phyloP scores from a whole-genome alignment of 1,139 yeast species.

The Debaryomyces udenii region DNA sequence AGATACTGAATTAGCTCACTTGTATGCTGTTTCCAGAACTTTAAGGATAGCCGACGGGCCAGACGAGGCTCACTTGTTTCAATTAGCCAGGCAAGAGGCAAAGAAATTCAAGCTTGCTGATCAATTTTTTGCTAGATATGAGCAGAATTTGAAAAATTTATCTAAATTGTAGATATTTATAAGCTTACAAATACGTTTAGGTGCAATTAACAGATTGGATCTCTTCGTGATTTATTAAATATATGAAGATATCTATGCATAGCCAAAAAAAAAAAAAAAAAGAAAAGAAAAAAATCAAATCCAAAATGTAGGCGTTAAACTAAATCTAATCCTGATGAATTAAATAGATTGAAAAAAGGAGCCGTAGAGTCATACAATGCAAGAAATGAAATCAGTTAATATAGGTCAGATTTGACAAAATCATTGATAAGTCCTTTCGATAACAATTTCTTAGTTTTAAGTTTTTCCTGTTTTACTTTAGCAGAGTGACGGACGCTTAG shows the following conservation, averaged over 20 bases:
- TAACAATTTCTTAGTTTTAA: constrained; percentile 51
- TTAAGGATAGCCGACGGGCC: constrained; percentile 77
- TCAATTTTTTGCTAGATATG: constrained; percentile 33
- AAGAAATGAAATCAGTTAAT: constrained; percentile 28
- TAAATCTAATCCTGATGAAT: constrained; percentile 6
- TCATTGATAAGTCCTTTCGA: constrained; percentile 61
- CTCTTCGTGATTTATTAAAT: constrained; percentile 5
- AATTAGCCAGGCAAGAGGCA: constrained; percentile 54
- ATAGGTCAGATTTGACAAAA: constrained; percentile 56
- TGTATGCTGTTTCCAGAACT: constrained; percentile 61
- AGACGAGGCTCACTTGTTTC: constrained; percentile 70
- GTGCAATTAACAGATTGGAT: background rate
- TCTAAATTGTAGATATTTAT: constrained; percentile 28
- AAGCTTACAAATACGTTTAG: background rate
- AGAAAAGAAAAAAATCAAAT: constrained; percentile 4
- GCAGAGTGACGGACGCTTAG: constrained; percentile 41
- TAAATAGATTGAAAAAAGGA: constrained; percentile 5
- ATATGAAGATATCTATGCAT: constrained; percentile 7
- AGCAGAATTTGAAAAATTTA: constrained; percentile 24
- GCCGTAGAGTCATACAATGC: constrained; percentile 12
- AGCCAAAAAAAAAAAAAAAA: constrained; percentile 7
- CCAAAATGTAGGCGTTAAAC: constrained; percentile 7
- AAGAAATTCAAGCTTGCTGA: constrained; percentile 38
- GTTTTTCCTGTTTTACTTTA: constrained; percentile 47
- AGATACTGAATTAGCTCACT: constrained; percentile 62